Base-by-base conservation (phyloP, 2,329 filamentous ascomycete genomes). In the Penicillium fuscoglaucum region DNA sequence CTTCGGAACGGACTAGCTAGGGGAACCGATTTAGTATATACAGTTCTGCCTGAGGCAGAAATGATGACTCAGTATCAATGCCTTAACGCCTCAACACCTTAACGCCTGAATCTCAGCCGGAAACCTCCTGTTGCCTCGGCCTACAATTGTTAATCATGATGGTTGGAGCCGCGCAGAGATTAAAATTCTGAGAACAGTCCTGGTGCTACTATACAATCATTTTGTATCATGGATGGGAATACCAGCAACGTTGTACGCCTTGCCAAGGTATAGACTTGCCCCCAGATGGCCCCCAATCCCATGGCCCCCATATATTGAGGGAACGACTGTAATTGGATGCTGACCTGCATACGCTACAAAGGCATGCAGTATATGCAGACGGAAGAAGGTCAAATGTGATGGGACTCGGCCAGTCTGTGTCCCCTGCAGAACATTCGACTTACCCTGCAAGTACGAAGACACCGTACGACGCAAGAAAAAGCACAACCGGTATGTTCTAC, bases 351-450 rank as follows among this genome's bases (percentile, higher is more conserved):
- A 47, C 37, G 5, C 15, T 46, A 21, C n/a, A 52, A 35, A 61
- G 57, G 57, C 53, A 19, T 61, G 50, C 53, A 52, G 46, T 19
- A 51, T 37, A 13, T 51, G 53, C 29, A 55, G 52, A 48, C 24
- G 35, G n/a, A 60, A 57, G 31, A 61, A 61, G 21, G 60, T 60
- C 24, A 60, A 61, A 46, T 60, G 57, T 50, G 60, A 61, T 57
- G 53, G 60, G 15, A 57, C 44, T 47, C 39, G 53, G n/a, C 59
- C 49, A 7, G 33, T 57, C 39, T 61, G 60, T 41, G 48, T 55
- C 19, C 41, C 57, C 41, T 57, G 50, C 43, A 43, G n/a, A 28
- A 60, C 51, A 39, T 61, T 61, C 24, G 39, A 54, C n/a, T 44
- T 60, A 2, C 35, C 53, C 17, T 55, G 53, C 33, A 50, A 52